Evolutionary conservation across 1,284 basidiomycete species (phyloP), one percentile per base, ranked within the genome.

Genomic region (Boletus calvinii): DNA sequence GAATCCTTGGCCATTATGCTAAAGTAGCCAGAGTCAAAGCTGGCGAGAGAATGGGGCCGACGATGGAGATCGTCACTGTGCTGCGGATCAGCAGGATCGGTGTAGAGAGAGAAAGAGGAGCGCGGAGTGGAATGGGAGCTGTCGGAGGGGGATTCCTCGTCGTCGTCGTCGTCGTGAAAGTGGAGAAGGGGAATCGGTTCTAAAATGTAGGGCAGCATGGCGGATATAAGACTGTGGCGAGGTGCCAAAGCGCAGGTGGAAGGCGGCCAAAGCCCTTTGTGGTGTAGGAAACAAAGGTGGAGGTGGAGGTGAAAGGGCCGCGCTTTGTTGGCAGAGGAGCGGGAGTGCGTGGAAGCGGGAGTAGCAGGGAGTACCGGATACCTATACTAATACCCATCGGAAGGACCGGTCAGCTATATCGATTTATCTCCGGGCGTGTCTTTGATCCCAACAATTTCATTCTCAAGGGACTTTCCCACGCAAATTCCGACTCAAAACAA

Each of bases 11-110:
- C 53, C 69, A 70, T 68, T 0, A 40, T 40, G 52, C 55, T 58
- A 12, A 63, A 67, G 61, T 67, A 67, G 7, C 60, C 66, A 2
- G 67, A 67, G 49, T 67, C 69, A 7, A 67, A 26, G 18, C 69
- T 67, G 38, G 40, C 35, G 3, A 65, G 11, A 20, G 65, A 69
- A 36, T 32, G 40, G 1, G 56, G 48, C n/a, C 66, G 61, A 30
- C 15, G 48, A 29, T 5, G 46, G 22, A 22, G 39, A 24, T 56
- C 43, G 43, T 55, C 40, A 26, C 37, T 30, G 37, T 32, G 22
- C 2, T 35, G 58, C 1, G 56, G 20, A 6, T 43, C 36, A 7
- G 49, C 20, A 34, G 43, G 43, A 43, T 57, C 55, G 24, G 45
- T 35, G 20, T 24, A 45, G 20, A 52, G 38, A 10, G 56, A 37